Conservation (phyloP, 768 basidiomycete genomes). For the Aureoboletus auriporus region DNA sequence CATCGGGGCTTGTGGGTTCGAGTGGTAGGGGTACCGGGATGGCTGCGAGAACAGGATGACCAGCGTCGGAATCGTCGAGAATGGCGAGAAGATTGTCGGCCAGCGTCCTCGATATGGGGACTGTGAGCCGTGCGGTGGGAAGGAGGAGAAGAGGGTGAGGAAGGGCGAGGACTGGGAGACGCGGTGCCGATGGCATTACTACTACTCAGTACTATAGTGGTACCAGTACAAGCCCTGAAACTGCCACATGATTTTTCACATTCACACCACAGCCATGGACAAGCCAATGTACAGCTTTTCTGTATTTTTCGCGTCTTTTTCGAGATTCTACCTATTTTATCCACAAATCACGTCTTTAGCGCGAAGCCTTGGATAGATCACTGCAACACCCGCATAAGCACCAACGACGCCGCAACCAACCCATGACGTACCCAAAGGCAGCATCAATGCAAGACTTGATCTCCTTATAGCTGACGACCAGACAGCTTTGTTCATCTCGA, state of each 20-base stretch:
- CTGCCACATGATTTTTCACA: not conserved
- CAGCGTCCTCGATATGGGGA: conserved; percentile 58
- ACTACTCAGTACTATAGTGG: not conserved
- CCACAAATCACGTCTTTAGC: conserved; percentile 12
- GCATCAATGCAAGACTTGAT: conserved; percentile 81
- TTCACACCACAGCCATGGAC: too few relatives aligned
- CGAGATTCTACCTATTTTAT: conserved; percentile 66
- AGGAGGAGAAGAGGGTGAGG: conserved; percentile 71
- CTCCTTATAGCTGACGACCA: conserved; percentile 91
- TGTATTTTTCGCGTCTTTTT: conserved; percentile 57
- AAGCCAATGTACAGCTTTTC: conserved; percentile 29
- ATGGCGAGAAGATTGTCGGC: conserved; percentile 65
- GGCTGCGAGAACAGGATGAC: conserved; percentile 64
- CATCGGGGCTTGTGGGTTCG: conserved; percentile 13
- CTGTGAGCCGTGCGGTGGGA: conserved; percentile 64
- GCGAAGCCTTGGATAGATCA: conserved; percentile 38
- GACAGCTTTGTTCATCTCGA: conserved; percentile 92
- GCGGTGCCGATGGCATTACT: conserved; percentile 28
- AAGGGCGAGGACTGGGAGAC: conserved; percentile 67
- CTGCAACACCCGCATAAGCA: conserved; percentile 26
- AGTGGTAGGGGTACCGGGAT: conserved; percentile 43
- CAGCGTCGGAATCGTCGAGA: conserved; percentile 61
- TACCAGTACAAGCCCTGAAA: conserved; percentile 1
- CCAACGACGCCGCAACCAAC: not conserved
- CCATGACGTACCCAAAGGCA: conserved; percentile 65